These are phyloP conservation scores for Pueraria montana DNA, from an alignment of 306 rosid species.

Conservation along the genomic window DNA sequence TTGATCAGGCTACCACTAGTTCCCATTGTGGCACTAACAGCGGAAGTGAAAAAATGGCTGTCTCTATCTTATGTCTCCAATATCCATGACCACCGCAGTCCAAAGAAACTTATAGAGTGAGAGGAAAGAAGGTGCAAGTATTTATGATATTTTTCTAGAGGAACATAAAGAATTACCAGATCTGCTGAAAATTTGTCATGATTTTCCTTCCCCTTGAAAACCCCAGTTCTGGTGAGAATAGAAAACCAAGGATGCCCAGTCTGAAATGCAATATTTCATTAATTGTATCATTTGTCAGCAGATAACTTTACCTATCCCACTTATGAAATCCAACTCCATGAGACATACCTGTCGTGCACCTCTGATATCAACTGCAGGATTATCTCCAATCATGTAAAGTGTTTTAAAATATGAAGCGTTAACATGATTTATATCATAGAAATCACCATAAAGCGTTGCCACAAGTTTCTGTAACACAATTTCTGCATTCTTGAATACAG, in stretches of 20 bases:
- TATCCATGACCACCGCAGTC: slow-evolving; percentile 1
- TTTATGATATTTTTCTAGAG: slow-evolving; percentile 11
- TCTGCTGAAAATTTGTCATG: slow-evolving; percentile 65
- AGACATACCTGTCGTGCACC: slow-evolving; percentile 82
- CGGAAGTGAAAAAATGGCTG: not conserved
- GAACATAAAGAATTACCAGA: slow-evolving; percentile 53
- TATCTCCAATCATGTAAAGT: slow-evolving; percentile 94
- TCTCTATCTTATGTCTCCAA: slow-evolving; percentile 18
- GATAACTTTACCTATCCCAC: slow-evolving; percentile 13
- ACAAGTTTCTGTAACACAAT: slow-evolving; percentile 65
- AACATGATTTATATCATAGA: slow-evolving; percentile 36
- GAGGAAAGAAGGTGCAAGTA: not conserved
- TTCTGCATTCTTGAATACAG: slow-evolving; percentile 87
- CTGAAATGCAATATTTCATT: slow-evolving; percentile 57
- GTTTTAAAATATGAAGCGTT: slow-evolving; percentile 62
- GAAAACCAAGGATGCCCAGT: slow-evolving; percentile 97
- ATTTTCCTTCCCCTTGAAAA: slow-evolving; percentile 87
- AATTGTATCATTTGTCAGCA: slow-evolving; percentile 33
- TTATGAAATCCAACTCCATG: slow-evolving; percentile 32
- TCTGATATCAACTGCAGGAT: slow-evolving; percentile 86
- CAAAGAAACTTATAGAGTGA: not conserved
- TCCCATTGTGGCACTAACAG: not conserved
- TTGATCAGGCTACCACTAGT: slow-evolving; percentile 14
- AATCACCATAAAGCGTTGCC: slow-evolving; percentile 40
- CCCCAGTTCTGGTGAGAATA: slow-evolving; percentile 92